A percentile compares a stretch with the other conserved stretches of the same genome.
Conservation (phyloP, 352 stramenopile genomes). For the Phytophthora pistaciae region DNA sequence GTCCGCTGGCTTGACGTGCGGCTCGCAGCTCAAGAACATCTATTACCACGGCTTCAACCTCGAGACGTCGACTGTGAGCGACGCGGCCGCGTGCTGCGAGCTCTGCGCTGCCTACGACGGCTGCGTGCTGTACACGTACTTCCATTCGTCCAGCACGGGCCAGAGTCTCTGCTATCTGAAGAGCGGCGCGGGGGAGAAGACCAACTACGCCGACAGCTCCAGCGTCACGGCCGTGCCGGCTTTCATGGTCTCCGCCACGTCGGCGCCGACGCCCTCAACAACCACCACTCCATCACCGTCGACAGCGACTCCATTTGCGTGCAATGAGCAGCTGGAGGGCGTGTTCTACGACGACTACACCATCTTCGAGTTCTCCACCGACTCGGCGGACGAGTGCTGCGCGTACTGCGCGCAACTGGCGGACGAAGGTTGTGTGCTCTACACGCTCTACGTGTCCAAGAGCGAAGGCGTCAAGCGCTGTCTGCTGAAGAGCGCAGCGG, state of each 20-base stretch:
- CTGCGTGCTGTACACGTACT: conserved; percentile 58
- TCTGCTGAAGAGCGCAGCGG: conserved; percentile 30
- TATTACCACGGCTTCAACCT: conserved; percentile 51
- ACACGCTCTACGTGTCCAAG: conserved; percentile 36
- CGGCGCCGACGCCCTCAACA: conserved; percentile 13
- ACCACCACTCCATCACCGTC: conserved; percentile 21
- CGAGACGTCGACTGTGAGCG: conserved; percentile 21
- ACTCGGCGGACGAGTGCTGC: conserved; percentile 34
- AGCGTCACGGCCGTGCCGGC: conserved; percentile 33
- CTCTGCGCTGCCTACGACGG: conserved; percentile 35
- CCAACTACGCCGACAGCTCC: conserved; percentile 45
- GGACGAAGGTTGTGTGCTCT: conserved; percentile 30
- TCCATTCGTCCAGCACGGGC: conserved; percentile 39
- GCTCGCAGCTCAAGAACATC: conserved; percentile 42
- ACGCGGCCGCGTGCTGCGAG: conserved; percentile 41
- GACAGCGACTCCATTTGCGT: conserved; percentile 13
- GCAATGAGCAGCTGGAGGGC: conserved; percentile 23
- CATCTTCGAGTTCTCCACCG: conserved; percentile 33
- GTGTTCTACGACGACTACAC: conserved; percentile 38
- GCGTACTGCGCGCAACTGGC: conserved; percentile 31
- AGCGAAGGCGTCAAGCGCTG: conserved; percentile 31
- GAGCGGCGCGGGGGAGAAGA: conserved; percentile 38
- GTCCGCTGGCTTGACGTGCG: conserved; percentile 22
- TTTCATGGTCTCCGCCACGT: conserved; percentile 24
- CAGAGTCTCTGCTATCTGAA: conserved; percentile 44